Percentiles rank a stretch among this genome's conserved stretches.
phyloP scores from a whole-genome alignment of 1,139 yeast genomes.

The Yueomyces sp. region DNA sequence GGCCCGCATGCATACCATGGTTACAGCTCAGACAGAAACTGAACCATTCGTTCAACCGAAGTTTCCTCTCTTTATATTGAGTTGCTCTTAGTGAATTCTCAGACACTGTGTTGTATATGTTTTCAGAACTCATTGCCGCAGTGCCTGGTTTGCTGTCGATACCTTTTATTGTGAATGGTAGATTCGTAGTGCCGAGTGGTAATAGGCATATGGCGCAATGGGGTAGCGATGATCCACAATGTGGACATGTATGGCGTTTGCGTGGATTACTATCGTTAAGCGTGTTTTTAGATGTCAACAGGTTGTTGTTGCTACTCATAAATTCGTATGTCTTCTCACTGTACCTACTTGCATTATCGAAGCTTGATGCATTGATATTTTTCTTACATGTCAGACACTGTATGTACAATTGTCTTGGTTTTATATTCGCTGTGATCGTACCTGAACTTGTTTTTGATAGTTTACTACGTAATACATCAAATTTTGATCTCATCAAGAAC shows the following conservation, averaged over 20 bases:
- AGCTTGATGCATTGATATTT: constrained; percentile 34
- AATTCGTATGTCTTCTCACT: background rate
- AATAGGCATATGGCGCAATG: constrained; percentile 81
- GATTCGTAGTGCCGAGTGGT: constrained; percentile 58
- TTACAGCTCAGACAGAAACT: constrained; percentile 83
- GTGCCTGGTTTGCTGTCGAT: constrained; percentile 8
- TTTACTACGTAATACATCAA: constrained; percentile 68
- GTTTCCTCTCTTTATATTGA: constrained; percentile 25
- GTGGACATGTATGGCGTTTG: constrained; percentile 47
- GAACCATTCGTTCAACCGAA: constrained; percentile 46
- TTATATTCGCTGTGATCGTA: constrained; percentile 33
- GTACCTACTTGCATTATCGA: background rate
- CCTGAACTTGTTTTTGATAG: constrained; percentile 46
- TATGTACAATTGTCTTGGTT: constrained; percentile 65
- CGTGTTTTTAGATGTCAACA: constrained; percentile 2
- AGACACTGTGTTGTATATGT: background rate
- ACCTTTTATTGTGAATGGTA: constrained; percentile 24
- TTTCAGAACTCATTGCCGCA: constrained; percentile 2
- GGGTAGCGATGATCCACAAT: constrained; percentile 84
- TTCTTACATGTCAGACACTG: constrained; percentile 78
- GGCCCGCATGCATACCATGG: constrained; percentile 91
- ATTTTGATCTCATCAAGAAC: constrained; percentile 66
- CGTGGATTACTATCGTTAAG: constrained; percentile 4
- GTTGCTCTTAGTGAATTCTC: background rate
- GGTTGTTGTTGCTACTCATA: background rate